Conservation (phyloP, 2,329 filamentous ascomycete species). For the Aureobasidium lini region DNA sequence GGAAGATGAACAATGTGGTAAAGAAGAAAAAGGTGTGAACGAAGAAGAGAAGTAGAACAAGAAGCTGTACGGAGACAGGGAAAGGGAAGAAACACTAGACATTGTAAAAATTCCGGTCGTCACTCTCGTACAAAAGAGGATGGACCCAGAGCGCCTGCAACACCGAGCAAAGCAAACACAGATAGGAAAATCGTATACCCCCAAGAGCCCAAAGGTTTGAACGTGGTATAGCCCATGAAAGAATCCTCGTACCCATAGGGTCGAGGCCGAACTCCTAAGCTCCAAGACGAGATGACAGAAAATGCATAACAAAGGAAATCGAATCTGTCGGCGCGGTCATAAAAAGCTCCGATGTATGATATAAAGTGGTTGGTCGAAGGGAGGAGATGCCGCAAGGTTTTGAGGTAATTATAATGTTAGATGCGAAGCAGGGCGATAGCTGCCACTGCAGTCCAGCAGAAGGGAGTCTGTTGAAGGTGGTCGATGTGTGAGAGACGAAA, state of each 20-base stretch:
- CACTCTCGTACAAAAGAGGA: constrained; percentile 1
- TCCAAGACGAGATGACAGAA: neutral
- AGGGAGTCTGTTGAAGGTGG: neutral
- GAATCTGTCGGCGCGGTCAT: constrained; percentile 3
- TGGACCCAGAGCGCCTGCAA: neutral
- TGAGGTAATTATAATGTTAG: constrained; percentile 3
- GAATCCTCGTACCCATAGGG: neutral
- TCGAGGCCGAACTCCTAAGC: neutral
- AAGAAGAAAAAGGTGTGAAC: neutral
- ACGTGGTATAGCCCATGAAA: constrained; percentile 14
- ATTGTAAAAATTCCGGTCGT: constrained; percentile 4
- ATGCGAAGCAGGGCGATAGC: neutral
- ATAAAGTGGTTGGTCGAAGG: constrained; percentile 6
- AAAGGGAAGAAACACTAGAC: constrained; percentile 5
- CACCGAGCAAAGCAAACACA: constrained; percentile 2
- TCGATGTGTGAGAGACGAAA: neutral
- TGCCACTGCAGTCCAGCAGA: neutral
- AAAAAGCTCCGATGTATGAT: constrained; percentile 3
- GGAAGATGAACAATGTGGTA: neutral
- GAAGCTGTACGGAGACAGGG: constrained; percentile 2
- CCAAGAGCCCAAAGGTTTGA: constrained; percentile 3
- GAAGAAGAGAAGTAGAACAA: neutral
- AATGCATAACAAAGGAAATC: constrained; percentile 14
- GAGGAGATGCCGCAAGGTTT: neutral
- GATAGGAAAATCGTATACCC: constrained; percentile 2